Conservation (phyloP, 441 rosid genomes). For the Croton laevigatus region DNA sequence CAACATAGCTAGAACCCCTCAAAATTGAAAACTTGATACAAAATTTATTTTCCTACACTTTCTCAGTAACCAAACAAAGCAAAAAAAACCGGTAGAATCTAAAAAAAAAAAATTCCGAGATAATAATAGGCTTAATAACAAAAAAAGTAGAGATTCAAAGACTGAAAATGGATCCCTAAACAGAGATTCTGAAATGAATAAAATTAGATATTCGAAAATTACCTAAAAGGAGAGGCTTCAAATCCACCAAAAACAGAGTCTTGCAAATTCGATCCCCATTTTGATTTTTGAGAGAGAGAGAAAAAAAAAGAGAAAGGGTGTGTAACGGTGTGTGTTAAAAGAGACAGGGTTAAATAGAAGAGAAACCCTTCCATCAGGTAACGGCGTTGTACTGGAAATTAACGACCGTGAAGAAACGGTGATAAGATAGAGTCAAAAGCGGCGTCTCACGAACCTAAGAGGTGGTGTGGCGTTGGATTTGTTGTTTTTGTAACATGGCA, state of each 20-base stretch:
- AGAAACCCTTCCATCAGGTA: conserved; percentile 7
- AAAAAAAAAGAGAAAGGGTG: not conserved
- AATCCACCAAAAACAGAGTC: conserved; percentile 38
- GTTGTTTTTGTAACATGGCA: not conserved
- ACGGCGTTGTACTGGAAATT: conserved; percentile 21
- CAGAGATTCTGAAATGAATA: conserved; percentile 11
- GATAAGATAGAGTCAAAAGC: conserved; percentile 31
- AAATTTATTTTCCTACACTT: conserved; percentile 12
- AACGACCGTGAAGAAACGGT: conserved; percentile 37
- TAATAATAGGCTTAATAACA: conserved; percentile 2
- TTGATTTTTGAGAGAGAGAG: conserved; percentile 17
- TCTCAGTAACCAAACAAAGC: conserved; percentile 26
- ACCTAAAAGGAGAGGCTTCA: conserved; percentile 38
- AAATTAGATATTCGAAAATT: conserved; percentile 23
- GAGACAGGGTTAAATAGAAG: conserved; percentile 32
- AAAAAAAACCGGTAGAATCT: conserved; percentile 30
- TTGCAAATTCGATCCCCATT: conserved; percentile 32
- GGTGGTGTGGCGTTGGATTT: not conserved
- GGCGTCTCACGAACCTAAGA: conserved; percentile 26
- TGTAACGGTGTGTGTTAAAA: conserved; percentile 34
- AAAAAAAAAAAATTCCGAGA: conserved; percentile 8
- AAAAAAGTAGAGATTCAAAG: conserved; percentile 32
- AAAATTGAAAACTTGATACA: conserved; percentile 5
- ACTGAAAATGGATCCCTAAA: conserved; percentile 19
- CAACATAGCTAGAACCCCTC: not conserved